Base-by-base conservation (phyloP, 1,284 basidiomycete species). In the Papiliotrema nemorosa region DNA sequence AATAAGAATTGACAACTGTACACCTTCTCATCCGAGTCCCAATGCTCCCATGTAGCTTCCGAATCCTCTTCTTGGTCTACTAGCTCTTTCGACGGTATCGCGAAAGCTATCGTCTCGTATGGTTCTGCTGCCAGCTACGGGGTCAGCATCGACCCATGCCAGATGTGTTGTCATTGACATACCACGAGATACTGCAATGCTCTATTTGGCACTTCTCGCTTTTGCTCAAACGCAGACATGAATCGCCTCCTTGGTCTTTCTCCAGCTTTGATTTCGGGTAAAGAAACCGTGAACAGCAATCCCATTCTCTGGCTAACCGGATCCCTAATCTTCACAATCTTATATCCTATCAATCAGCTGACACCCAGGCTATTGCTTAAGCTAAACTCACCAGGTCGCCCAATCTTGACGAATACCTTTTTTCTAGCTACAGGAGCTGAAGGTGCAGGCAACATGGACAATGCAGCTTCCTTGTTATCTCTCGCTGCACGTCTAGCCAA, bases 221-320 rank as follows among this genome's bases (percentile, higher is more conserved):
- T 90, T 78, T 98, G 96, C 77, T 99, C 96, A 83, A 93, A 99
- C 53, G 90, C 88, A 65, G 88, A 90, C 96, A 98, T 98, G 77
- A 97, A 96, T 46, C 96, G 81, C 60, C 92, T 80, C 54, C 91
- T 79, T 29, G 96, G 96, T 40, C 84, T 77, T 41, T 96, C 87
- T 20, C 81, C 90, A 3, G 82, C 76, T 73, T 93, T 96, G 63
- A 96, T 90, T 77, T 97, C 90, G 2, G 94, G 96, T 40, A 97
- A 80, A 71, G 93, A 90, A 1, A 98, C 86, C 65, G 97, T 93
- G 50, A 98, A 96, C 80, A 97, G 85, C 81, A 98, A 85, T 4
- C 96, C 96, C 39, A 81, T 64, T 25, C 79, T 74, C n/a, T 79
- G 67, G 12, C 74, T 73, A 22, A 70, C 61, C 1, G 77, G 77